Evolutionary conservation across 2,329 filamentous ascomycete genomes (phyloP).

Genomic region (Penicillium polonicum): DNA sequence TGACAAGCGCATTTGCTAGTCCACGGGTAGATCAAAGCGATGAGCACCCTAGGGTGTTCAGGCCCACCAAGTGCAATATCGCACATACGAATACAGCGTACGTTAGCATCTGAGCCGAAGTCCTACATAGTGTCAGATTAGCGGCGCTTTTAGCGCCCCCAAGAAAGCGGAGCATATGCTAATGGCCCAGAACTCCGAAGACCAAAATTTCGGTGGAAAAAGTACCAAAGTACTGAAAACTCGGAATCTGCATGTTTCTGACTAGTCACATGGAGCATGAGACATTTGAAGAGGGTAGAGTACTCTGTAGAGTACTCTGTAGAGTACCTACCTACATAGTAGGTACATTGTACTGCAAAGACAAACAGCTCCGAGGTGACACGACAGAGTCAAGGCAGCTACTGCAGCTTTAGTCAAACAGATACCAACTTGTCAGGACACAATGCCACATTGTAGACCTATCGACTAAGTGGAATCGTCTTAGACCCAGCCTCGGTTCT

Average conservation of each 20-base stretch:
- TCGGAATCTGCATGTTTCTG: not conserved
- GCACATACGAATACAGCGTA: not conserved
- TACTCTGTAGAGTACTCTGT: not conserved
- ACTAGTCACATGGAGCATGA: not conserved
- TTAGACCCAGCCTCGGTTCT: conserved; percentile 1
- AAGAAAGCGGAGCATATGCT: conserved; percentile 8
- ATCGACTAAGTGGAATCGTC: not conserved
- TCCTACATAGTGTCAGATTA: not conserved
- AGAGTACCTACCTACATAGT: not conserved
- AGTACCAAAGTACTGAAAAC: not conserved
- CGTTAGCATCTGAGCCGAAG: not conserved
- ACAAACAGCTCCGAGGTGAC: not conserved
- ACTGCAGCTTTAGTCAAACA: not conserved
- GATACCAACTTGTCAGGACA: not conserved
- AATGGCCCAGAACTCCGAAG: conserved; percentile 6
- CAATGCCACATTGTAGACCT: not conserved
- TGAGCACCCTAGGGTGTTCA: not conserved
- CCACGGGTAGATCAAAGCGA: not conserved
- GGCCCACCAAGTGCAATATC: not conserved
- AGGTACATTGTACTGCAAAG: not conserved
- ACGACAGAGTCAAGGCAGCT: not conserved
- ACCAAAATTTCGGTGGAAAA: not conserved
- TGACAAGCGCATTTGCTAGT: not conserved
- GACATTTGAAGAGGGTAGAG: not conserved
- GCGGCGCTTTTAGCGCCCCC: conserved; percentile 5